Base-by-base conservation (phyloP, 768 basidiomycete genomes). In the Dacryopinax primogenitus region DNA sequence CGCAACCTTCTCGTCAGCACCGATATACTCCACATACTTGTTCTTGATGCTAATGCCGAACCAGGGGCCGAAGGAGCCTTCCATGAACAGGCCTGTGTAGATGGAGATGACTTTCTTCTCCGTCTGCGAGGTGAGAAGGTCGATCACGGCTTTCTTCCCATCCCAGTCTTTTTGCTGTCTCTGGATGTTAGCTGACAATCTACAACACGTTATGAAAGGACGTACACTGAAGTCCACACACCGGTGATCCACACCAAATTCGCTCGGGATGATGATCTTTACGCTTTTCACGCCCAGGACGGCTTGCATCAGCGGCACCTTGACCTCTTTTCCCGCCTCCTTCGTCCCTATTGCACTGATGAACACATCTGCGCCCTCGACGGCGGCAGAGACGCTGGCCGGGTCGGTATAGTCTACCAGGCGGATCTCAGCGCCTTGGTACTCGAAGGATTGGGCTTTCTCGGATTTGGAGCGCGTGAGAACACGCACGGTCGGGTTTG, bases 61-160 rank as follows among this genome's bases (percentile, higher is more conserved):
- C 51, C 51, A 58, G 51, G 51, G 51, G 51, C 51, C 51, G 30
- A 58, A 58, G 4, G 51, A 58, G 30, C 51, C 51, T 21, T 58
- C 51, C 51, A 58, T 58, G 51, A 58, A 58, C 26, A 58, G 51
- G 13, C 51, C 51, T 2, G 51, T 58, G 51, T 58, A 58, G 51
- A 58, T 58, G 26, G 51, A 58, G 51, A 58, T 58, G 51, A 58
- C 21, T 18, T 58, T 58, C 51, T 58, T 58, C 51, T 58, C 51
- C 9, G 51, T 58, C 30, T 58, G 51, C 26, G 51, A 58, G 11
- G 51, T 58, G 13, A 58, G 51, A 23, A 58, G 13, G 51, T 58
- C 30, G 13, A 58, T 58, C 11, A 58, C 51, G 13, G 51, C 51
- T 30, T 58, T 58, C 51, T 58, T 58, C 26, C 51, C 51, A 21